Percentiles rank a stretch among this genome's conserved stretches.
Conservation (phyloP, 2,329 filamentous ascomycete species). For the Teratosphaeria gauchensis region DNA sequence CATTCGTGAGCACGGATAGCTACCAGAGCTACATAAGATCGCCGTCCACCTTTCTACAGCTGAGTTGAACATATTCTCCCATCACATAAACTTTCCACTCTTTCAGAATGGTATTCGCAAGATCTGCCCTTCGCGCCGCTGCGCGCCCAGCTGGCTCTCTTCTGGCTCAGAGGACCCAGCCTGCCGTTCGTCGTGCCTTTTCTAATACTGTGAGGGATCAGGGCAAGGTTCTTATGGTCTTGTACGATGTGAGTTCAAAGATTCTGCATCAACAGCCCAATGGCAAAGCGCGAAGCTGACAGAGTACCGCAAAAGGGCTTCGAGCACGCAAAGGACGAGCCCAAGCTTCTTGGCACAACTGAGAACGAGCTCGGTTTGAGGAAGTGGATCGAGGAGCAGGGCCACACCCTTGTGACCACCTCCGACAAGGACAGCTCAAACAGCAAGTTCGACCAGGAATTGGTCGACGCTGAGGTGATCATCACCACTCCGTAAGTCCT, state of each 20-base stretch:
- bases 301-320: conserved; percentile 45
- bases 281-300: conserved; percentile 1
- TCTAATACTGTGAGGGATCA: conserved; percentile 40
- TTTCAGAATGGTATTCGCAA: conserved; percentile 51
- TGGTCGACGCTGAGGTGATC: conserved; percentile 95
- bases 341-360: conserved; percentile 81
- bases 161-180: conserved; percentile 32
- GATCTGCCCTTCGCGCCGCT: conserved; percentile 49
- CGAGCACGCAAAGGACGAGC: conserved; percentile 81
- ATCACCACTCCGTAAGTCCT: conserved; percentile 81
- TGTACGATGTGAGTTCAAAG: conserved; percentile 66
- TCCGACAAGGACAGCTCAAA: conserved; percentile 93
- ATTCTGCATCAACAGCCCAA: not conserved
- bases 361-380: conserved; percentile 97
- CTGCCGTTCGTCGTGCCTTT: conserved; percentile 37
- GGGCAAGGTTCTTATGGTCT: conserved; percentile 91
- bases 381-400: conserved; percentile 95
- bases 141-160: conserved; percentile 44
- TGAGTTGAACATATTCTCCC: not conserved
- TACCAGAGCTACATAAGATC: not conserved
- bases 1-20: not conserved
- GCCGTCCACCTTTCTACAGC: not conserved
- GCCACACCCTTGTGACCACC: conserved; percentile 92
- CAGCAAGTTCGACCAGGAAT: conserved; percentile 89
- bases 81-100: not conserved